These are phyloP conservation scores for Fragaria vesca DNA, from an alignment of 306 rosid genomes.

Conservation along the genomic window DNA sequence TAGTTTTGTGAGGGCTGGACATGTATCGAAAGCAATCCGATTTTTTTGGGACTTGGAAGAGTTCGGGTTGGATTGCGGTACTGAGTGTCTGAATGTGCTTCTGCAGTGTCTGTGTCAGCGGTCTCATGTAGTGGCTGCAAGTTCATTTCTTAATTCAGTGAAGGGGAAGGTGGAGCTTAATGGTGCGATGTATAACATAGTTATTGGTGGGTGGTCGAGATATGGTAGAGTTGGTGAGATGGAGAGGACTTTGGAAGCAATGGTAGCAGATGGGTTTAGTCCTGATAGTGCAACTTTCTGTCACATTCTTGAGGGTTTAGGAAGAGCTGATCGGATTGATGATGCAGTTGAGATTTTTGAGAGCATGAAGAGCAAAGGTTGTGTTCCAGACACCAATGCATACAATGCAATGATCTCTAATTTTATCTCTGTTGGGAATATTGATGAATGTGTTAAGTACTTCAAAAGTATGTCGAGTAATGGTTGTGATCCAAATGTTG, in stretches of 20 bases:
- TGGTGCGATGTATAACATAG: constrained; percentile 46
- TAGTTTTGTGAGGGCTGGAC: constrained; percentile 63
- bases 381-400: constrained; percentile 33
- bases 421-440: constrained; percentile 49
- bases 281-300: constrained; percentile 53
- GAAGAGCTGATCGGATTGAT: constrained; percentile 63
- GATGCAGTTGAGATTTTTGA: constrained; percentile 59
- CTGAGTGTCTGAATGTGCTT: constrained; percentile 60
- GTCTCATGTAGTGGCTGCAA: constrained; percentile 62
- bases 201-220: constrained; percentile 72
- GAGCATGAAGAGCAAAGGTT: constrained; percentile 48
- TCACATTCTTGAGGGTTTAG: constrained; percentile 63
- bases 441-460: constrained; percentile 53
- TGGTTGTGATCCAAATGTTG: constrained; percentile 52
- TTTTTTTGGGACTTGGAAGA: constrained; percentile 54
- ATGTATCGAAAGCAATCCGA: constrained; percentile 59
- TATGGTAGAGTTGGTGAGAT: constrained; percentile 55
- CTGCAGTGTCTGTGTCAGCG: constrained; percentile 58
- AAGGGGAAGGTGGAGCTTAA: constrained; percentile 54
- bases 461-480: constrained; percentile 52
- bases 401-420: constrained; percentile 78
- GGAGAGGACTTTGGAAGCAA: constrained; percentile 55
- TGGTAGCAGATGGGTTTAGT: constrained; percentile 54
- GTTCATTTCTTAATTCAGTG: constrained; percentile 49
- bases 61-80: constrained; percentile 45